Conservation (phyloP, 805 yeast genomes). For the Jamesozyma jinghongensis region DNA sequence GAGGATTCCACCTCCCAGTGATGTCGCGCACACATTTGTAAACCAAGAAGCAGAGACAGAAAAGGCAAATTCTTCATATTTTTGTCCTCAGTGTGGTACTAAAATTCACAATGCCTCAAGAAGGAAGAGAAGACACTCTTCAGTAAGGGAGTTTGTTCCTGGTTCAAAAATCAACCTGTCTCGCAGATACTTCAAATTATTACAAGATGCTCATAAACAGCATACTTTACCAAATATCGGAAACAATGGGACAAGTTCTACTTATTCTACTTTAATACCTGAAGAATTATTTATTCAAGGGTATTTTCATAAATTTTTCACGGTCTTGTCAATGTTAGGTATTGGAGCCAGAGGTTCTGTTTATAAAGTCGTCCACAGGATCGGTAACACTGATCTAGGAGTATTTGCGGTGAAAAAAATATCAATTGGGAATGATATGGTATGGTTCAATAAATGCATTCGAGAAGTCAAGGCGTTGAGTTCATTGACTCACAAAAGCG, state of each 20-base stretch:
- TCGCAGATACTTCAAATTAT: slow-evolving; percentile 14
- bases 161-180: slow-evolving; percentile 10
- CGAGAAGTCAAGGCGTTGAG: slow-evolving; percentile 69
- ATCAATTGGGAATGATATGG: slow-evolving; percentile 67
- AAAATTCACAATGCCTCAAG: slow-evolving; percentile 11
- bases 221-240: slow-evolving; percentile 1
- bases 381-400: slow-evolving; percentile 62
- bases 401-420: slow-evolving; percentile 78
- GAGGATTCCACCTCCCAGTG: slow-evolving; percentile 6
- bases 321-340: slow-evolving; percentile 52
- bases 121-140: not conserved
- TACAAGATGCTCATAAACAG: slow-evolving; percentile 11
- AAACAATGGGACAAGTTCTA: not conserved
- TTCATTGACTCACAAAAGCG: slow-evolving; percentile 37
- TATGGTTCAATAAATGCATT: slow-evolving; percentile 60
- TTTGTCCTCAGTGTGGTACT: slow-evolving; percentile 28
- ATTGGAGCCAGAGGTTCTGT: slow-evolving; percentile 83
- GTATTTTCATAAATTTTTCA: slow-evolving; percentile 66
- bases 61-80: slow-evolving; percentile 17
- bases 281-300: slow-evolving; percentile 67
- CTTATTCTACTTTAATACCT: slow-evolving; percentile 31
- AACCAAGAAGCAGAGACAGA: slow-evolving; percentile 5
- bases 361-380: slow-evolving; percentile 70
- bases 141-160: not conserved
- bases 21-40: not conserved